Percentiles rank a stretch among this genome's conserved stretches.
phyloP scores from a whole-genome alignment of 1,139 yeast species.

The Meyerozyma guilliermondii region DNA sequence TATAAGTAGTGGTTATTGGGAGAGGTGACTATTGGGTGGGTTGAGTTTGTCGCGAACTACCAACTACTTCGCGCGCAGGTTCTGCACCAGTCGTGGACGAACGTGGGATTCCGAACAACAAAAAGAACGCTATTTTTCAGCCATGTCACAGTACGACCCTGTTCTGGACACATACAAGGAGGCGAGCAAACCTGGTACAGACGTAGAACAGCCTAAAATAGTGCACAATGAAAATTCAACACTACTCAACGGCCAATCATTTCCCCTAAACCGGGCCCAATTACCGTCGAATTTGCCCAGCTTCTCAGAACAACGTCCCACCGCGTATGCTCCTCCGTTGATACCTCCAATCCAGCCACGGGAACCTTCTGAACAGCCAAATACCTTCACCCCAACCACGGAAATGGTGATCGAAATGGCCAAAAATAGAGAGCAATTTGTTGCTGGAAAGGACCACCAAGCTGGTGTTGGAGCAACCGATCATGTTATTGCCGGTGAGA shows the following conservation, averaged over 20 bases:
- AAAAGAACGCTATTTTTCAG: neutral
- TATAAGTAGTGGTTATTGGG: too few species aligned
- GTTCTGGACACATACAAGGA: neutral
- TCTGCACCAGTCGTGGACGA: neutral
- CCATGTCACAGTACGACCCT: slow-evolving; percentile 1
- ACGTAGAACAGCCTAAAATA: neutral
- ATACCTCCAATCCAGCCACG: neutral
- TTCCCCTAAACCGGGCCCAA: neutral
- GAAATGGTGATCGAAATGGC: neutral
- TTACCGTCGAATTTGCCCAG: neutral
- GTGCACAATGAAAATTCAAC: neutral
- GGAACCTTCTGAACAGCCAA: neutral
- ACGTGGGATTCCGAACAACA: neutral
- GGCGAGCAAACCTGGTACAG: neutral
- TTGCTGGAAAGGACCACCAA: neutral
- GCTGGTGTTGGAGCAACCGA: neutral
- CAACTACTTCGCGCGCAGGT: neutral
- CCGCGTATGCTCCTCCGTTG: neutral
- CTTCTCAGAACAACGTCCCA: neutral
- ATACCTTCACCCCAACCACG: neutral
- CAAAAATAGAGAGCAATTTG: neutral
- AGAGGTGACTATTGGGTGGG: too few species aligned
- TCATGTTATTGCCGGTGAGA: neutral
- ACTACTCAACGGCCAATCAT: neutral
- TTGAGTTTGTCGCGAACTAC: neutral